Conservation (phyloP, 2,329 filamentous ascomycete genomes). For the Beauveria caledonica region DNA sequence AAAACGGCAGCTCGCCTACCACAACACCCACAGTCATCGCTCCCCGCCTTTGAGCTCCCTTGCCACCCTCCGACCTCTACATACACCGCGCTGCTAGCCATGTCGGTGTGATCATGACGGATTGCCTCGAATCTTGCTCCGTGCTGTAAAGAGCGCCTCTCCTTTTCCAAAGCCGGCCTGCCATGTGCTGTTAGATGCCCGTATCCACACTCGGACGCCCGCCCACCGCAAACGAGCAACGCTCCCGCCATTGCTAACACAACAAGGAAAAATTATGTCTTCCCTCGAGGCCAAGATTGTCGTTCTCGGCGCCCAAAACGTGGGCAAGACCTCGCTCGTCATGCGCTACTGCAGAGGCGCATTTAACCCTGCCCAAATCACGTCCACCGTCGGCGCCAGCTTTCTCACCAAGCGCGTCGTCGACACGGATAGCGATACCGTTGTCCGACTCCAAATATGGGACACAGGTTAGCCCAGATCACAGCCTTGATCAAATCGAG, state of each 20-base stretch:
- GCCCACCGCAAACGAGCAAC: neutral
- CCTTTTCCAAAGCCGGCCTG: neutral
- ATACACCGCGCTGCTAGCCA: neutral
- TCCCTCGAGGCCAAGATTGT: conserved; percentile 76
- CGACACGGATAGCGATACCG: conserved; percentile 76
- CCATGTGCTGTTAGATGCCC: neutral
- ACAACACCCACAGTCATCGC: neutral
- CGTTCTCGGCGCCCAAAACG: conserved; percentile 70
- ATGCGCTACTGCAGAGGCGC: conserved; percentile 67
- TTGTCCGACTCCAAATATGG: conserved; percentile 92
- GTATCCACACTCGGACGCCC: neutral
- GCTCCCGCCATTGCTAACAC: neutral
- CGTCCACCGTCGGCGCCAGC: conserved; percentile 70
- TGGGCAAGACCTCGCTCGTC: conserved; percentile 72
- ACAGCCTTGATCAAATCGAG: too few species aligned
- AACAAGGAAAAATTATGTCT: conserved; percentile 28
- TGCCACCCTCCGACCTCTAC: neutral
- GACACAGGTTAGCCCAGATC: conserved; percentile 57
- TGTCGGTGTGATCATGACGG: neutral
- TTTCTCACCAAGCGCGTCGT: conserved; percentile 73
- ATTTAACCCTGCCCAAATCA: conserved; percentile 56
- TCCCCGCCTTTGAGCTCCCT: neutral
- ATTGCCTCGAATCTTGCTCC: neutral
- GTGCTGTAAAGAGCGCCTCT: conserved; percentile 1
- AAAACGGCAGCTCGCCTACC: neutral